A percentile compares a stretch with the other conserved stretches of the same genome.
Conservation (phyloP, 352 stramenopile species). For the Phytophthora pluvialis region DNA sequence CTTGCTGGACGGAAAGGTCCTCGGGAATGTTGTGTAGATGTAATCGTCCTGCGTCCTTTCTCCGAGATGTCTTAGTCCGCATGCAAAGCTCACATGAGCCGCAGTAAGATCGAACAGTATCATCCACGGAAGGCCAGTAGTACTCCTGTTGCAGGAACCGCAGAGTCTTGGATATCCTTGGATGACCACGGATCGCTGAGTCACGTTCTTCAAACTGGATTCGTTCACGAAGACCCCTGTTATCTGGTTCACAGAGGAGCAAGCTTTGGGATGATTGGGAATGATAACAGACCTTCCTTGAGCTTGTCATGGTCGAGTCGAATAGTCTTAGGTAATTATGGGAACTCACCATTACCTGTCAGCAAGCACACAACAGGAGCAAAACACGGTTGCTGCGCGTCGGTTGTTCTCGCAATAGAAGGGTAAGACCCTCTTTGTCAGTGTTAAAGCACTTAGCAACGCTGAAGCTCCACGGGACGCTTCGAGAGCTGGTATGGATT, state of each 20-base stretch:
- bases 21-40: no score
- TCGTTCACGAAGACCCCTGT: neutral
- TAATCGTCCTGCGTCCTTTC: neutral
- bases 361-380: no score
- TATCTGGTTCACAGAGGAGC: neutral
- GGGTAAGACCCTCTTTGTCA: no score
- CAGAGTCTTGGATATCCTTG: neutral
- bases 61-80: conserved; percentile 4
- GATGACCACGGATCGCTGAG: neutral
- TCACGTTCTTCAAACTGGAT: conserved; percentile 1
- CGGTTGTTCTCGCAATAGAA: no score
- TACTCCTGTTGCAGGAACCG: conserved; percentile 3
- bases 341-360: no score
- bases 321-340: neutral
- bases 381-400: no score
- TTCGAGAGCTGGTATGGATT: no score
- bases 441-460: no score
- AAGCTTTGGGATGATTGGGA: neutral
- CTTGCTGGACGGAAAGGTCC: no score
- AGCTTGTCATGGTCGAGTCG: neutral
- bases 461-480: no score
- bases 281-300: neutral
- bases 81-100: conserved; percentile 10
- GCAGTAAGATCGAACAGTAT: neutral
- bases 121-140: conserved; percentile 1